A percentile compares a stretch with the other conserved stretches of the same genome.
These are phyloP conservation scores for Thalassiosira profunda DNA, from an alignment of 108 stramenopile genomes.

Conservation along the genomic window DNA sequence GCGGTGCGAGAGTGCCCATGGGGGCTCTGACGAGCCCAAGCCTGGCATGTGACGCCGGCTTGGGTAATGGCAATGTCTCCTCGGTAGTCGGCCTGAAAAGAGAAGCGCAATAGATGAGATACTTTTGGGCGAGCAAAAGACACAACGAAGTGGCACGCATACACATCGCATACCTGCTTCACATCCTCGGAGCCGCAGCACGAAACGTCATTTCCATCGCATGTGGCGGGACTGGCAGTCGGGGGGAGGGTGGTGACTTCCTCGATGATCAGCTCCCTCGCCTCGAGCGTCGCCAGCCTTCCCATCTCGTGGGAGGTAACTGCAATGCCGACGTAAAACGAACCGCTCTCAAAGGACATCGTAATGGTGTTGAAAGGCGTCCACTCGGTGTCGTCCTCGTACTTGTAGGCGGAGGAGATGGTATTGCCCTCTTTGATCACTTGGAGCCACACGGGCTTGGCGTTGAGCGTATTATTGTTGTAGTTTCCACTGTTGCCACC, in stretches of 20 bases:
- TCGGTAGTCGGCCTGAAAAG: slow-evolving; percentile 2
- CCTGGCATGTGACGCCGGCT: not conserved
- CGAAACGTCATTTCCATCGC: too few species aligned
- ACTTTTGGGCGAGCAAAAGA: too few species aligned
- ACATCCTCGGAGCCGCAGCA: too few species aligned
- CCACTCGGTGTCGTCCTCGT: not conserved
- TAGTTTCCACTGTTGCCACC: not conserved
- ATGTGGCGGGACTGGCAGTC: too few species aligned
- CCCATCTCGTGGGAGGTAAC: not conserved
- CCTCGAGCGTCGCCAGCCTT: not conserved
- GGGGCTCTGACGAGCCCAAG: not conserved
- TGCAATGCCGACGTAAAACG: not conserved
- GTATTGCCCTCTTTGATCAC: slow-evolving; percentile 12
- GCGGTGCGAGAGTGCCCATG: not conserved
- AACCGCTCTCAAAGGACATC: not conserved
- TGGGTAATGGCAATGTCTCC: not conserved
- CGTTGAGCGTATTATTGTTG: not conserved
- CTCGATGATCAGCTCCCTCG: not conserved
- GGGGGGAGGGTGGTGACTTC: not conserved
- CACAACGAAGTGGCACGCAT: too few species aligned
- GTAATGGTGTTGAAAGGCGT: not conserved
- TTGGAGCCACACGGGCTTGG: slow-evolving; percentile 11
- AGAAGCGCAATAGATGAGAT: too few species aligned
- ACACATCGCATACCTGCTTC: too few species aligned
- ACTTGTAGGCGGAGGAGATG: slow-evolving; percentile 1